Conservation (phyloP, 2,329 filamentous ascomycete genomes). For the Curvularia lunata region DNA sequence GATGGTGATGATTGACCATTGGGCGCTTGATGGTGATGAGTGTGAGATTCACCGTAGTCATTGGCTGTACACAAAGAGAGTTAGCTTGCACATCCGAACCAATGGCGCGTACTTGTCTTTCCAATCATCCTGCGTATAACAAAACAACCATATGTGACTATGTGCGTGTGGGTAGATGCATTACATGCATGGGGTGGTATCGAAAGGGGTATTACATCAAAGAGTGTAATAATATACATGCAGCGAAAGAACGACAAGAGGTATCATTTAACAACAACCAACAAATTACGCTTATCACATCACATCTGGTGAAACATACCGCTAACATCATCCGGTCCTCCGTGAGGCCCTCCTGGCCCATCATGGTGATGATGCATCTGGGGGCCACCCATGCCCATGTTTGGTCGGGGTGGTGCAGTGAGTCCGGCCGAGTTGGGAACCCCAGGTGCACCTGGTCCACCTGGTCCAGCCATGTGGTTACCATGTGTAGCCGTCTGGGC, state of each 20-base stretch:
- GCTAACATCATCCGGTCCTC: slow-evolving; percentile 81
- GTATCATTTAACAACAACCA: slow-evolving; percentile 50
- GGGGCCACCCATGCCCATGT: slow-evolving; percentile 69
- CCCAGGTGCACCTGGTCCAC: slow-evolving; percentile 65
- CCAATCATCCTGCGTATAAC: slow-evolving; percentile 28
- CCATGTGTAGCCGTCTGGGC: slow-evolving; percentile 65
- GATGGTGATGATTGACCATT: slow-evolving; percentile 63
- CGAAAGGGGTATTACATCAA: slow-evolving; percentile 52
- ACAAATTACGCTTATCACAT: slow-evolving; percentile 51
- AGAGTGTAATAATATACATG: slow-evolving; percentile 51
- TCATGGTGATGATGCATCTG: slow-evolving; percentile 75
- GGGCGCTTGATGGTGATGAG: slow-evolving; percentile 70
- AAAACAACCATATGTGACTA: slow-evolving; percentile 41
- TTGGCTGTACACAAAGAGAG: slow-evolving; percentile 59
- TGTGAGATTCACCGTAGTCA: slow-evolving; percentile 65
- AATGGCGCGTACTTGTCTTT: slow-evolving; percentile 19
- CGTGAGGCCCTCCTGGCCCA: slow-evolving; percentile 69
- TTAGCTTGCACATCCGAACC: slow-evolving; percentile 51
- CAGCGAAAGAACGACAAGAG: slow-evolving; percentile 50
- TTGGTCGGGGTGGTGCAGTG: slow-evolving; percentile 63
- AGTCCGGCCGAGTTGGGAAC: slow-evolving; percentile 70
- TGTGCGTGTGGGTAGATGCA: slow-evolving; percentile 28
- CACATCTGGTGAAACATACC: slow-evolving; percentile 98
- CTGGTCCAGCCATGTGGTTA: slow-evolving; percentile 71
- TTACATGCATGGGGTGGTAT: slow-evolving; percentile 46